These are phyloP conservation scores for Penicillium sp. DNA, from an alignment of 2,329 filamentous ascomycete species.

Conservation along the genomic window DNA sequence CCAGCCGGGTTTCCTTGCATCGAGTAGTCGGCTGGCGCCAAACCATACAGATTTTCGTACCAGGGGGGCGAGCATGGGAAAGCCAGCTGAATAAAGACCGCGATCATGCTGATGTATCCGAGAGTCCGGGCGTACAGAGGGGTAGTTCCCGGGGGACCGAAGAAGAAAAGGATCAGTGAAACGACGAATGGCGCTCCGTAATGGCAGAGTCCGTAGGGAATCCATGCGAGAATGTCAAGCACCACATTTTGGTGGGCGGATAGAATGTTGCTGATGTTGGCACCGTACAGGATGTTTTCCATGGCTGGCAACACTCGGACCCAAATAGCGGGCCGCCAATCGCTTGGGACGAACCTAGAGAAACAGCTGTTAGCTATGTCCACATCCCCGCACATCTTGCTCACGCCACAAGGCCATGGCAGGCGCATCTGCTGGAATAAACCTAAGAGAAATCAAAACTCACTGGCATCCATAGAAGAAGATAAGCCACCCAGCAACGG, in stretches of 20 bases:
- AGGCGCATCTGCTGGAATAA: background rate
- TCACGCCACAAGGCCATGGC: background rate
- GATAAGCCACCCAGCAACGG: conserved; percentile 80
- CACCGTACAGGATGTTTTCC: conserved; percentile 94
- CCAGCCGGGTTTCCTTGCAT: conserved; percentile 88
- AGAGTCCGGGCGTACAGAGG: conserved; percentile 84
- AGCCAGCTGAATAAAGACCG: conserved; percentile 81
- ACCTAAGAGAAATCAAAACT: conserved; percentile 40
- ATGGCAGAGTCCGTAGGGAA: conserved; percentile 89
- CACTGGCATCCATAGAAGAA: conserved; percentile 94
- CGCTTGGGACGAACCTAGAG: conserved; percentile 76
- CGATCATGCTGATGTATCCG: conserved; percentile 86
- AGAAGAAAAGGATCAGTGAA: conserved; percentile 78
- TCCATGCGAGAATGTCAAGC: conserved; percentile 85
- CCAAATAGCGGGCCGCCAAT: conserved; percentile 91
- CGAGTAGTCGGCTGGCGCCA: conserved; percentile 87
- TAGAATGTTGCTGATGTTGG: conserved; percentile 92
- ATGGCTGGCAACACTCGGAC: conserved; percentile 90
- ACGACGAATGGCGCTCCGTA: conserved; percentile 81
- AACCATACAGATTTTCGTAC: conserved; percentile 91
- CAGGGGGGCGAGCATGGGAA: conserved; percentile 95
- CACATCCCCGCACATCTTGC: background rate
- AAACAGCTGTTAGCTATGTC: conserved; percentile 19
- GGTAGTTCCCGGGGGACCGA: conserved; percentile 78
- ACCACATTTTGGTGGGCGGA: conserved; percentile 81